Conservation (phyloP, 1,139 yeast species). For the Geotrichum europaeum region DNA sequence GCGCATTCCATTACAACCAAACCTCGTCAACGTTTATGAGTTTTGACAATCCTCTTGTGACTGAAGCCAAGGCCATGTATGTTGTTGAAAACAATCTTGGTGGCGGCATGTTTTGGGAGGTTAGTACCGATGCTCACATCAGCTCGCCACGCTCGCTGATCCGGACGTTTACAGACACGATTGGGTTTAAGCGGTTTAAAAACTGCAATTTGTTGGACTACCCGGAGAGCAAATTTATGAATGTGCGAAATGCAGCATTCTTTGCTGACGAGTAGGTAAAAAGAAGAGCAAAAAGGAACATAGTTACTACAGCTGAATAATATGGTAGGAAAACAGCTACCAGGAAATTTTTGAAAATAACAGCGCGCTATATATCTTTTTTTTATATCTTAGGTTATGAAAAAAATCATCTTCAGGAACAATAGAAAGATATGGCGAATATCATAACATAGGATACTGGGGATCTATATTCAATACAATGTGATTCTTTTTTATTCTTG, state of each 20-base stretch:
- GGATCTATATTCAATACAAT: too few species aligned
- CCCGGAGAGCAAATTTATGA: background rate
- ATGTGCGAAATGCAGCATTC: background rate
- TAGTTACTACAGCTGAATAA: background rate
- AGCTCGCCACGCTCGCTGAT: background rate
- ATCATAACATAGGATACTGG: too few species aligned
- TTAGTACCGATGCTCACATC: slow-evolving; percentile 1
- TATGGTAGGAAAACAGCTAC: too few species aligned
- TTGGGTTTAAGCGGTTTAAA: background rate
- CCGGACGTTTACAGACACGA: background rate
- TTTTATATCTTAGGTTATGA: too few species aligned
- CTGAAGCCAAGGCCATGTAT: background rate
- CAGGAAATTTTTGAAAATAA: too few species aligned
- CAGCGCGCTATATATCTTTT: too few species aligned
- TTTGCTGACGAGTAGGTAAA: background rate
- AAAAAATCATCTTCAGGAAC: too few species aligned
- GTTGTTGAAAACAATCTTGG: slow-evolving; percentile 4
- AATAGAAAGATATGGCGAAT: too few species aligned
- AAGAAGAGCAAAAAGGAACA: background rate
- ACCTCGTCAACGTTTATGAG: background rate
- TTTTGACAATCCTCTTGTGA: slow-evolving; percentile 1
- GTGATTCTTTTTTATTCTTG: too few species aligned
- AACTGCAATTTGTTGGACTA: background rate
- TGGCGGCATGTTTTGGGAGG: slow-evolving; percentile 9
- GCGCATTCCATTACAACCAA: background rate